phyloP scores from a whole-genome alignment of 208 protist genomes.

The Wallacemonas collosoma region DNA sequence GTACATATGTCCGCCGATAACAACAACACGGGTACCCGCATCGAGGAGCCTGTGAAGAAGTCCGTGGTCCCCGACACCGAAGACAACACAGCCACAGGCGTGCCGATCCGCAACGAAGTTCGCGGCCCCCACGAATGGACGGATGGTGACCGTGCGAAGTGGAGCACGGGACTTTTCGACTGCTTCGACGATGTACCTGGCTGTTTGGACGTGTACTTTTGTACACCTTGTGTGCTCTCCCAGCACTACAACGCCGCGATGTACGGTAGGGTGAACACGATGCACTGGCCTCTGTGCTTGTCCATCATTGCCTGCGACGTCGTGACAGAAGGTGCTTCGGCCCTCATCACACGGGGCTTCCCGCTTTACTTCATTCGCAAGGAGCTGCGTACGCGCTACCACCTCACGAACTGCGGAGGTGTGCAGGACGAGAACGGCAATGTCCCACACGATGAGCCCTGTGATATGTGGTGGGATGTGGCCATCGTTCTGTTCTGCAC shows the following conservation, averaged over 20 bases:
- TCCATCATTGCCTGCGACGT: constrained; percentile 21
- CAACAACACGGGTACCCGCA: background rate
- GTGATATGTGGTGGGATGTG: constrained; percentile 21
- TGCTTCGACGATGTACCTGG: constrained; percentile 20
- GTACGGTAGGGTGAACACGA: constrained; percentile 20
- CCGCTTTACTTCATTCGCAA: constrained; percentile 27
- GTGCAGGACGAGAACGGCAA: background rate
- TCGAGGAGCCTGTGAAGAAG: constrained; percentile 19
- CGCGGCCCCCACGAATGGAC: background rate
- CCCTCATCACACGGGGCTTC: constrained; percentile 9
- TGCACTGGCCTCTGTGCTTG: constrained; percentile 22
- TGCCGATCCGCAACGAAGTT: background rate
- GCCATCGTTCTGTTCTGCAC: constrained; percentile 23
- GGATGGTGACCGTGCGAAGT: constrained; percentile 5
- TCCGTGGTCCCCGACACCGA: background rate
- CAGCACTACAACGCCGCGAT: constrained; percentile 31
- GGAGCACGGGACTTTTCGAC: constrained; percentile 30
- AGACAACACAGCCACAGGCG: constrained; percentile 1
- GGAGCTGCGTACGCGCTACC: constrained; percentile 30
- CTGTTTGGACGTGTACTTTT: constrained; percentile 25
- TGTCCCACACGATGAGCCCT: constrained; percentile 3
- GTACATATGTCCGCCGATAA: background rate
- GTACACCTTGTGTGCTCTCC: constrained; percentile 25
- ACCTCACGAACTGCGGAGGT: constrained; percentile 13
- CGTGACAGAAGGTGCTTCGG: constrained; percentile 1